Evolutionary conservation across 2,329 filamentous ascomycete species (phyloP), one percentile per base, ranked within the genome.

Genomic region (Rachicladosporium sp.): DNA sequence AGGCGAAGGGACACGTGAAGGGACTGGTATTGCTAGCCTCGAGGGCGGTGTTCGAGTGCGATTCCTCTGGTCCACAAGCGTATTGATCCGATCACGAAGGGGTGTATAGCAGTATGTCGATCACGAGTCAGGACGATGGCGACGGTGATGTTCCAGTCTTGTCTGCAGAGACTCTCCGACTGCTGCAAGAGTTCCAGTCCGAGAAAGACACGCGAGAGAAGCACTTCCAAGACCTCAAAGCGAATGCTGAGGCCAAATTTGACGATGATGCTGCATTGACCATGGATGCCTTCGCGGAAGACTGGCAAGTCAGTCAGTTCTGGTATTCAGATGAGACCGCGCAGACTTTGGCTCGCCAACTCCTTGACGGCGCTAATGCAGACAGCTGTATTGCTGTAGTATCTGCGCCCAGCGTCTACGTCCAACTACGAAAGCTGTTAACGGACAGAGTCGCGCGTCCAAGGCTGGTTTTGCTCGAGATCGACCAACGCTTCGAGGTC

Each of bases 291-390:
- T 91, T 89, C 52, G 68, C 69, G 1, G 84, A 89, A 60, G 80
- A 89, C 59, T 91, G 84, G 84, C 84, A 88, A 54, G 74, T 80
- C 53, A 81, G 75, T 45, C 83, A 89, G 61, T 91, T 91, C 54
- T 91, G 84, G 83, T 83, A 66, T 31, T 76, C 75, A 6, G 78
- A 87, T 38, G 73, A 78, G 47, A 88, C 82, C 15, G 83, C 83
- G 0, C 68, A 59, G 2, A 54, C 68, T 4, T 61, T 83, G 12
- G 83, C 82, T 1, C 64, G 68, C 40, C 71, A 83, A 51, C 66
- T 91, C 29, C 68, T 89, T 1, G 66, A 74, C 4, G 78, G 69
- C 35, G 69, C 74, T 2, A 74, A 69, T 1, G 58, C 67, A 2
- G 66, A 71, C 7, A 23, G 68, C 63, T 44, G 46, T 2, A 76